These are phyloP conservation scores for Nicotiana noctiflora DNA, from an alignment of 257 asterid species.

Conservation along the genomic window DNA sequence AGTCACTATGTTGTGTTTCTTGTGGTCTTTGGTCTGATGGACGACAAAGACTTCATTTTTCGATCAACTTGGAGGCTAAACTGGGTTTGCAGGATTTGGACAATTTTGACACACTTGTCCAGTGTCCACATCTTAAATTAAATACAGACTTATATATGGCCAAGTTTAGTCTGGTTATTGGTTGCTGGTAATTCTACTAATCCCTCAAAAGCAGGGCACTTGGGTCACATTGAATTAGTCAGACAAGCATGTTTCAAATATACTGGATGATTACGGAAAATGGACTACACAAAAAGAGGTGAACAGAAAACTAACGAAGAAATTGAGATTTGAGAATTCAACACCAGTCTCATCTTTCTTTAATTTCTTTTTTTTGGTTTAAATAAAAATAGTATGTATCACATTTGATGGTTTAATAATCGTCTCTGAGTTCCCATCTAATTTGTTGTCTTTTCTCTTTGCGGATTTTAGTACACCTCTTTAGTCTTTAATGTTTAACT, in stretches of 20 bases:
- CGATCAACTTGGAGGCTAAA: not conserved
- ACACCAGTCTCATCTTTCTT: not conserved
- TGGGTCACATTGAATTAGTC: not conserved
- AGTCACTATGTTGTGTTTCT: not conserved
- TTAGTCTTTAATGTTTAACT: not conserved
- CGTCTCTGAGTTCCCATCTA: not conserved
- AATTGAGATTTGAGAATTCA: not conserved
- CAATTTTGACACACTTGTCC: not conserved
- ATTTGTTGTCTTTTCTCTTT: not conserved
- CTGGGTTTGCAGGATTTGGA: not conserved
- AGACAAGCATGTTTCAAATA: not conserved
- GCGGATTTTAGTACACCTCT: not conserved
- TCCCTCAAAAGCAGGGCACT: slow-evolving; percentile 4
- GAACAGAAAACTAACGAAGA: not conserved
- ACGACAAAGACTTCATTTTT: not conserved
- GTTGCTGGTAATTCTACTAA: not conserved
- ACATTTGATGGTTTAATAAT: not conserved
- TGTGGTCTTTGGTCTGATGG: not conserved
- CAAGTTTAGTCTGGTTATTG: not conserved
- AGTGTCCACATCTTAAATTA: not conserved
- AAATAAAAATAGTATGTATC: not conserved
- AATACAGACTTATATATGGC: not conserved
- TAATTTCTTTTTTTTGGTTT: no score
- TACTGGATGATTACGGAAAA: not conserved
- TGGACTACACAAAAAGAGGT: not conserved